Evolutionary conservation across 2,329 filamentous ascomycete genomes (phyloP), one percentile per base, ranked within the genome.

Genomic region (Sporothrix globosa): DNA sequence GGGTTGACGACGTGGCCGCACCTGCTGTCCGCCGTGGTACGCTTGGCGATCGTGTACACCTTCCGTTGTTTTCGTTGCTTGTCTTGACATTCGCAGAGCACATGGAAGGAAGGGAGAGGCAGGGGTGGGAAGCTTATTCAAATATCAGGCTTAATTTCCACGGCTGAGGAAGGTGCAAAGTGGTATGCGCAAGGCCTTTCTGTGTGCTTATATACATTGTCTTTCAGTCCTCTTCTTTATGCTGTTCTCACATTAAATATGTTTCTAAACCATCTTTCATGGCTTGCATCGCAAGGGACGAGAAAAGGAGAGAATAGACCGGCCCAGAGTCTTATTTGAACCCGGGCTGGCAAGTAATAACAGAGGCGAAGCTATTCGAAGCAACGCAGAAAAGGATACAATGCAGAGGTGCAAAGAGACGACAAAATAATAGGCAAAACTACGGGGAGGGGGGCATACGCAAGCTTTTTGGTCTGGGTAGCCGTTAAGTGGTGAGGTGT

Each of bases 221-320:
- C 10, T 9, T 7, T 19, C 48, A 48, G 11, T 48, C 46, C 1
- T 48, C 46, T 4, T 50, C 48, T 21, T n/a, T 2, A 3, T 50
- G 6, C 48, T 19, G 5, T 11, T 21, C 21, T 19, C 58, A 10
- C 39, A 11, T 44, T 6, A 27, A 46, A 2, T 27, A 63, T 27
- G 5, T 30, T 24, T 63, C n/a, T 27, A 46, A 21, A 44, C 44
- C 44, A 17, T 63, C 50, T 54, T 19, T 67, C 10, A 19, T 44
- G 4, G 21, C 11, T 13, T 17, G 17, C 7, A 41, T 54, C 30
- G 50, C 54, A 39, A 17, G 27, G 11, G 2, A 52, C 24, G 39
- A 56, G 66, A 68, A 44, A 56, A 68, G 21, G 58, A 34, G 34
- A 60, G 17, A 68, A 68, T 48, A 50, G 67, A 60, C 67, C 24